Base-by-base conservation (phyloP, 345 rosid genomes). In the Schrenkiella parvula region DNA sequence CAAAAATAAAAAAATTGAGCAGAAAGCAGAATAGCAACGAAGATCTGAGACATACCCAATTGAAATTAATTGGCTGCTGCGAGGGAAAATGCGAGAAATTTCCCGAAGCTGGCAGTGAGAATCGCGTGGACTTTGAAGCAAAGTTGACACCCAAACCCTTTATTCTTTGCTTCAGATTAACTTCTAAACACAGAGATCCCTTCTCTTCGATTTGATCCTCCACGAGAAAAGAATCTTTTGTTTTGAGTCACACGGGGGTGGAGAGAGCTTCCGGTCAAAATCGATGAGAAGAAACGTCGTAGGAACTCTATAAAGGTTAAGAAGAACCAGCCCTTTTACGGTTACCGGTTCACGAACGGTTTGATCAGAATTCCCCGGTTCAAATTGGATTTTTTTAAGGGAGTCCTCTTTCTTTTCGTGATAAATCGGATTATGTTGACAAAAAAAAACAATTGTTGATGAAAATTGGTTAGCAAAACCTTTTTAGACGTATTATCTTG, bases 21-120 rank as follows among this genome's bases (percentile, higher is more conserved):
- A 67, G 37, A 22, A 47, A 57, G 4, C 2, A 56, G 18, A 32
- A 37, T n/a, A 65, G 19, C 0, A 8, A 59, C 25, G 23, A 51
- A 17, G 64, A 75, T 61, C 57, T 35, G 51, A 53, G 65, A 68
- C 79, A 53, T 68, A 75, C 79, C 74, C 59, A 43, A 4, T 61
- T 53, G 64, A 52, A 68, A 43, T 75, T 10, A 19, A 42, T 8
- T 8, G 54, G 54, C 28, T 66, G 17, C 44, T 48, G 17, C 34
- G 37, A 57, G 22, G 61, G 38, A 29, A 25, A 48, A 28, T 39
- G 29, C 29, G 68, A 37, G 46, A 58, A 54, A 64, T n/a, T 19
- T 23, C 38, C n/a, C 17, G 47, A 51, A 21, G 56, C 54, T 8
- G 39, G 44, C 5, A 15, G 62, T 38, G 69, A 68, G 57, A 67